Evolutionary conservation across 768 basidiomycete genomes (phyloP), one percentile per base, ranked within the genome.

Genomic region (Sporobolomyces phaffii): DNA sequence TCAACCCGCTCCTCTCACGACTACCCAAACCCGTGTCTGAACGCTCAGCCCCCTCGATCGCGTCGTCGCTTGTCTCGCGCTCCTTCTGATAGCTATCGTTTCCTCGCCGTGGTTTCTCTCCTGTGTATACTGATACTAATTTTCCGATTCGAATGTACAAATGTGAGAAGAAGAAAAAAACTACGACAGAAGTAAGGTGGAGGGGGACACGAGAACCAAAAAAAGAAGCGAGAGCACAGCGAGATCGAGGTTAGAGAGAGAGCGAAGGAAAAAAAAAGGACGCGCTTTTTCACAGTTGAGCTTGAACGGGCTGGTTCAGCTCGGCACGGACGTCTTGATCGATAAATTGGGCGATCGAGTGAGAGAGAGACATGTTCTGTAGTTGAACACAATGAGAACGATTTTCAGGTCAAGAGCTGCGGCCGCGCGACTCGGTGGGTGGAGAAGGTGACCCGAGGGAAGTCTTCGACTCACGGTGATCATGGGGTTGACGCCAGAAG

Each of bases 401-500:
- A 13, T 49, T 28, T 29, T 28, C 5, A 29, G 33, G 20, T 10
- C 28, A 20, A n/a, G 24, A n/a, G n/a, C n/a, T n/a, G n/a, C n/a
- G n/a, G n/a, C n/a, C n/a, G n/a, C n/a, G n/a, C 3, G 33, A 38
- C 26, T 33, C 36, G 20, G 13, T 22, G 9, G 1, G 20, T 33
- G 33, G 20, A 10, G 28, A 34, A 33, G 44, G 28, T 8, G 26
- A 14, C 11, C 29, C 15, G 43, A n/a, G 43, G 2, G 17, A 26
- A 20, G 31, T 10, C 7, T 22, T n/a, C 45, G n/a, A 33, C 64
- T 29, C 9, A 65, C 69, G 24, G 69, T 70, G 51, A 70, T 63
- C 69, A 70, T 70, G 0, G 69, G 69, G 45, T 70, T 70, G 38
- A 70, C 69, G 17, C 60, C 69, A 1, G 64, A 65, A 0, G 69